Evolutionary conservation across 2,329 filamentous ascomycete genomes (phyloP), one percentile per base, ranked within the genome.

Genomic region (Plenodomus tracheiphilus): DNA sequence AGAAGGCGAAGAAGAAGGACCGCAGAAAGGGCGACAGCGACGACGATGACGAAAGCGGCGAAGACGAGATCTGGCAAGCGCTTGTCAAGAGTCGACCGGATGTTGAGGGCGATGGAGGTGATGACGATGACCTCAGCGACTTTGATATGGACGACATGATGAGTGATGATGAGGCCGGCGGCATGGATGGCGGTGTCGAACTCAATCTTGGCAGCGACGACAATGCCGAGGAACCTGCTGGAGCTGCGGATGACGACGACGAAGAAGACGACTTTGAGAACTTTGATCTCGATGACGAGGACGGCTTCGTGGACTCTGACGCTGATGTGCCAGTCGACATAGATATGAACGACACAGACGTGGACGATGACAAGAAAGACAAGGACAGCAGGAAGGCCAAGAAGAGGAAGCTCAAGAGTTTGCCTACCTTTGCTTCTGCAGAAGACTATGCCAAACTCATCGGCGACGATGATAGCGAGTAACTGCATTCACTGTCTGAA

Each of bases 381-480:
- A 74, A 76, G 18, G 71, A 70, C 15, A 71, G 73, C 59, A 66
- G 67, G 70, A 81, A 79, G 61, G 81, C 84, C 69, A 89, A 88
- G 76, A 86, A 83, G 76, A 91, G 87, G 81, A 90, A 90, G 77
- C 79, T 97, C 72, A 96, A 91, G 81, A 85, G 85, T 56, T 78
- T 99, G 61, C 94, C 94, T 6, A 95, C 85, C 30, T 99, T 99
- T 77, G 94, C 95, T 17, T 95, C 90, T 25, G 88, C 82, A 25
- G 94, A 97, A 46, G 94, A 97, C 70, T 99, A 97, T 73, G 93
- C 91, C 15, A 88, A 88, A 63, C 81, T 96, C 75, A 74, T 96
- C 70, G 89, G 80, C 3, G 82, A 84, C 56, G 89, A 94, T 48
- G 63, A 66, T 47, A 66, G 62, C 57, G 64, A 65, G 55, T 67